Evolutionary conservation across 2,329 filamentous ascomycete genomes (phyloP).

Genomic region (Penicillium glabrum): DNA sequence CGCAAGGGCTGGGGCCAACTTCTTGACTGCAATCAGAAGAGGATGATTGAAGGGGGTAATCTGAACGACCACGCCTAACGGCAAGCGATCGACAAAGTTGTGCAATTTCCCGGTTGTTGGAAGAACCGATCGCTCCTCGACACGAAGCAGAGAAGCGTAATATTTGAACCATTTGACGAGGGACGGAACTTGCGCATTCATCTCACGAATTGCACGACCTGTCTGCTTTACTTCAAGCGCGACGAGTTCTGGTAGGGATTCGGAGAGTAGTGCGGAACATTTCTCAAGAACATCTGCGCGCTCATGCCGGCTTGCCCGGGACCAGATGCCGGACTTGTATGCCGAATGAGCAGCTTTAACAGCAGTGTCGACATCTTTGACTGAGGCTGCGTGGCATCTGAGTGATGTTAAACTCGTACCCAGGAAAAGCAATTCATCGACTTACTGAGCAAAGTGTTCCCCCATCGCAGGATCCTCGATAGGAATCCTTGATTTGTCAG

Average conservation of each 20-base stretch:
- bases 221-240: constrained; percentile 66
- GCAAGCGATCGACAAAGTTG: constrained; percentile 38
- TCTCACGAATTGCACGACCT: constrained; percentile 67
- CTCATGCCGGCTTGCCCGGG: constrained; percentile 17
- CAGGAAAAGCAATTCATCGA: rapidly evolving
- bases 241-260: constrained; percentile 55
- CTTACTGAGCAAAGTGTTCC: constrained; percentile 19
- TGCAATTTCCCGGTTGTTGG: constrained; percentile 54
- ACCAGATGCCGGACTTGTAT: constrained; percentile 20
- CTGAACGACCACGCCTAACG: constrained; percentile 41
- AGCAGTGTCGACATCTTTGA: constrained; percentile 13
- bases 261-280: constrained; percentile 13
- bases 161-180: constrained; percentile 65
- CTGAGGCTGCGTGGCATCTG: constrained; percentile 20
- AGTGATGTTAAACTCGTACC: not conserved
- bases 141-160: constrained; percentile 66
- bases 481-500: constrained; percentile 8
- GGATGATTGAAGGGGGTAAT: constrained; percentile 44
- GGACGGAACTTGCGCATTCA: constrained; percentile 67
- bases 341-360: constrained; percentile 10
- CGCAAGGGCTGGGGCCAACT: constrained; percentile 41
- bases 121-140: constrained; percentile 64
- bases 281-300: constrained; percentile 22
- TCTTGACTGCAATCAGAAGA: constrained; percentile 38
- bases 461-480: constrained; percentile 21